phyloP scores from a whole-genome alignment of 164 flowering plant species.

The Umbellularia californica region DNA sequence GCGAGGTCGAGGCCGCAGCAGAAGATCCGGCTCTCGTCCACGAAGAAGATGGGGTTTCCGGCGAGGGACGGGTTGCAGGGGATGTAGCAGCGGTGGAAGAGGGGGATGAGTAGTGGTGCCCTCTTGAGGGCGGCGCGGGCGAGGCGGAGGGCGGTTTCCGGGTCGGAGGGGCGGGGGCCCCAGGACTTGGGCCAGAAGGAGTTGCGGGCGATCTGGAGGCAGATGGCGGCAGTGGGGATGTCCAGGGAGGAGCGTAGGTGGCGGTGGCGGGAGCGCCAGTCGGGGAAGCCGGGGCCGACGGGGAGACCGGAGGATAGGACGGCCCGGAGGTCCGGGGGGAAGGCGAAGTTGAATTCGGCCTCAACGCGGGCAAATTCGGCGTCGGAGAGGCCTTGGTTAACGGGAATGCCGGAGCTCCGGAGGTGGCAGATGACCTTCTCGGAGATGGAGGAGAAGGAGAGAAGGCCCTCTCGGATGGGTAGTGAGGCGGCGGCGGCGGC shows the following conservation, averaged over 20 bases:
- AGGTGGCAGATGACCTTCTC: constrained; percentile 62
- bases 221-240: constrained; percentile 82
- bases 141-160: constrained; percentile 65
- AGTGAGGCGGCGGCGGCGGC: constrained; percentile 16
- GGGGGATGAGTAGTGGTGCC: constrained; percentile 79
- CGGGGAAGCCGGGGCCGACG: constrained; percentile 85
- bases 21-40: constrained; percentile 71
- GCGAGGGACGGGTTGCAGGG: constrained; percentile 80
- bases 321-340: constrained; percentile 90
- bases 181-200: constrained; percentile 85
- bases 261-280: constrained; percentile 76
- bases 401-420: constrained; percentile 46
- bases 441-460: constrained; percentile 66
- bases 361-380: constrained; percentile 75
- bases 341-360: constrained; percentile 84
- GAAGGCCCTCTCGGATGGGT: constrained; percentile 46
- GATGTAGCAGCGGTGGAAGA: constrained; percentile 88
- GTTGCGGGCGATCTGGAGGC: constrained; percentile 71
- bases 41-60: constrained; percentile 87
- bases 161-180: constrained; percentile 82
- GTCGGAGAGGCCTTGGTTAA: constrained; percentile 72
- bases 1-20: constrained; percentile 82
- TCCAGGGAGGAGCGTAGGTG: constrained; percentile 69
- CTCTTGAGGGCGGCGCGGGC: constrained; percentile 66
- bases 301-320: constrained; percentile 81